Evolutionary conservation across 2,329 filamentous ascomycete species (phyloP), one percentile per base, ranked within the genome.

Genomic region (Talaromyces islandicus): DNA sequence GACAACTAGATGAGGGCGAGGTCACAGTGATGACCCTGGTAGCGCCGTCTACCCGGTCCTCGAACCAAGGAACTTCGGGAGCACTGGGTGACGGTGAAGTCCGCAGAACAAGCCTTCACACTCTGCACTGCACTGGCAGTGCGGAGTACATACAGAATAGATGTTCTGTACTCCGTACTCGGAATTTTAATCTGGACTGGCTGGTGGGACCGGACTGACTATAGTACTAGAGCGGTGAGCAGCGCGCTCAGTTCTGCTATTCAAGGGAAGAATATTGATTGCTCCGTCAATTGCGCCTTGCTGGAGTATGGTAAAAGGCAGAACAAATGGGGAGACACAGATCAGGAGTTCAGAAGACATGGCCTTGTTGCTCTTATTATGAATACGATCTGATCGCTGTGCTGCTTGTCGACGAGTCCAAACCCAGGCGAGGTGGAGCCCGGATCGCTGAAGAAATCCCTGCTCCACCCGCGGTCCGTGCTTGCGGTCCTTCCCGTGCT

Each of bases 101-200:
- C 56, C n/a, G 25, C 38, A 48, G 29, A 51, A 51, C 25, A 48
- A 57, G 48, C 51, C 35, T 48, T 54, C 38, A 35, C 43, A 25
- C 24, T 29, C 24, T 38, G n/a, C 29, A 11, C 19, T 21, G 35
- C 21, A 43, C 21, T 35, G 32, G n/a, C 32, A 11, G 38, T 43
- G 14, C 17, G 7, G 10, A 41, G 38, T 10, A 35, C 25, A 25
- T 30, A 21, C 46, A 12, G 12, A 35, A 35, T 32, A 32, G 7
- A 12, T 53, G 7, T 9, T 52, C 56, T 54, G 53, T 30, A 19
- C 14, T 21, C n/a, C 19, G 21, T 5, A 11, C 19, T 14, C 52
- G 17, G 35, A n/a, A 61, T 61, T 61, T 61, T 51, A 56, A 58
- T 41, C 30, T 55, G 59, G 59, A 30, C 59, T 58, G 59, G 17